Evolutionary conservation across 805 yeast genomes (phyloP), one percentile per base, ranked within the genome.

Genomic region (Kuraishia floccosa): DNA sequence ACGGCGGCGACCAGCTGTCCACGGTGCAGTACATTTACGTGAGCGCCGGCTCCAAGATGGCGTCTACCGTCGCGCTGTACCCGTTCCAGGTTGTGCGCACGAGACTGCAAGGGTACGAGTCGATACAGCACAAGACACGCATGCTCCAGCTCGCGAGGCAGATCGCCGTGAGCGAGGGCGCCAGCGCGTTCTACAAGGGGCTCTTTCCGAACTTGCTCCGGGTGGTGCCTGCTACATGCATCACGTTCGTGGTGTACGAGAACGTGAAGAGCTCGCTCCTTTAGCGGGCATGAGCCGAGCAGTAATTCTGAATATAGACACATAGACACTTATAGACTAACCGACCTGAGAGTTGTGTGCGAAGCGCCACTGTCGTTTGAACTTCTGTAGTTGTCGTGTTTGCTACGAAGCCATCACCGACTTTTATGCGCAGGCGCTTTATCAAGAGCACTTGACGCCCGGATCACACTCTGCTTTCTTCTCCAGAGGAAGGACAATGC

Each of bases 201-300:
- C 52, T 91, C 12, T 55, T 72, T 2, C 79, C 94, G 2, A 87
- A 86, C 39, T 47, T 89, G 12, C 35, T 82, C 2, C 61, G 97
- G 28, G 95, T 89, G 1, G 65, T 91, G 4, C 98, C 98, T 0
- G 86, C 96, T 2, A 87, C 96, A 4, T 82, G 95, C 47, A 69
- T 87, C 9, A 91, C 97, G 0, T 85, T 91, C 49, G 62, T 80
- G 4, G 81, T 81, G 4, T 91, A 91, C 46, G 98, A 91, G 48
- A 61, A 67, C 24, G 58, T 71, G 39, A 65, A 57, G 31, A 47
- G 46, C 27, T 26, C 40, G 13, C 44, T 49, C 17, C 21, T n/a
- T 21, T 17, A 17, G n/a, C n/a, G n/a, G n/a, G n/a, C n/a, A n/a
- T n/a, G n/a, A n/a, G n/a, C n/a, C n/a, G n/a, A n/a, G n/a, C n/a